Percentiles rank a stretch among this genome's conserved stretches.
These are phyloP conservation scores for Pharnaceum exiguum DNA, from an alignment of 148 eudicot species.

Conservation along the genomic window DNA sequence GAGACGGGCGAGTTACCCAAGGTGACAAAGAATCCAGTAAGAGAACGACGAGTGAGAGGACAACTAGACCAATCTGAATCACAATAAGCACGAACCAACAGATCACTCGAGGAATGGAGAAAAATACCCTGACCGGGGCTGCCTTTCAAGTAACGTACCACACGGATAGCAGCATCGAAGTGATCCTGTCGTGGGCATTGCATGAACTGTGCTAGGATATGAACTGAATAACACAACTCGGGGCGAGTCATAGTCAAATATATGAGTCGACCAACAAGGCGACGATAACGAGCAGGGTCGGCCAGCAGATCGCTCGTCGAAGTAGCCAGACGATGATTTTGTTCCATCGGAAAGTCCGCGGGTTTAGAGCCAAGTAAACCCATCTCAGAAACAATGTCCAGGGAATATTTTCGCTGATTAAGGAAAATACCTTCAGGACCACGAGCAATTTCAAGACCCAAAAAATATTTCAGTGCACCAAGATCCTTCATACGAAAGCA, in stretches of 20 bases:
- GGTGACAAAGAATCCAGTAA: not conserved
- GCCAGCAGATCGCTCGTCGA: not conserved
- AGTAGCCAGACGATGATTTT: not conserved
- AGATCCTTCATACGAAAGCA: too few species aligned
- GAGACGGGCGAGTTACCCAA: not conserved
- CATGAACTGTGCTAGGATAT: not conserved
- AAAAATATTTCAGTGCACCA: too few species aligned
- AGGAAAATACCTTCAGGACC: too few species aligned
- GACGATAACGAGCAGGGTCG: not conserved
- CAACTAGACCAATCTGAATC: not conserved
- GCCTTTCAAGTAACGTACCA: not conserved
- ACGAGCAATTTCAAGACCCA: too few species aligned
- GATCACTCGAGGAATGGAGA: not conserved
- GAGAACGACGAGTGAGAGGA: not conserved
- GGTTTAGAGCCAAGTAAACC: not conserved
- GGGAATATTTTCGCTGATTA: not conserved
- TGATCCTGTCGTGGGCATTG: not conserved
- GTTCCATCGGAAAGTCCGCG: not conserved
- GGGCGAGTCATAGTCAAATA: not conserved
- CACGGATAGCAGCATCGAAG: not conserved
- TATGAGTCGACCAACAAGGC: not conserved
- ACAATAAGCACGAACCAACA: not conserved
- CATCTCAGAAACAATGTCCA: not conserved
- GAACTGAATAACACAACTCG: not conserved
- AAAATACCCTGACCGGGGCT: not conserved